Conservation (phyloP, 1,284 basidiomycete genomes). For the Tilletia setariae region DNA sequence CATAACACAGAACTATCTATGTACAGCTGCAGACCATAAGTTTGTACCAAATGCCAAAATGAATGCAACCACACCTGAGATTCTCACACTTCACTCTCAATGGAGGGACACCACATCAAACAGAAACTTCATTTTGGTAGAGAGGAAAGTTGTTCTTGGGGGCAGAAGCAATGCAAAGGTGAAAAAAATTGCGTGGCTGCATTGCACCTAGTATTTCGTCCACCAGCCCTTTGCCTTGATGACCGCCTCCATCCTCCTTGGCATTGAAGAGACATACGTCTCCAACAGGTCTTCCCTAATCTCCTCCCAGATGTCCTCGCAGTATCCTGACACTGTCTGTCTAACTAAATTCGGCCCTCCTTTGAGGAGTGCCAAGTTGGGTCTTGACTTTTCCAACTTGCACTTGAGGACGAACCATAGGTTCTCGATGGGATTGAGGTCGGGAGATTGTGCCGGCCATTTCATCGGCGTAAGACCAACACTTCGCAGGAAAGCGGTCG, state of each 20-base stretch:
- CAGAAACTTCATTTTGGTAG: too few relatives aligned
- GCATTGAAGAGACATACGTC: constrained; percentile 1
- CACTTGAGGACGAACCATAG: neutral
- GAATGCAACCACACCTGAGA: too few relatives aligned
- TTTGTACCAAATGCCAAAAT: too few relatives aligned
- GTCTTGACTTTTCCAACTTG: neutral
- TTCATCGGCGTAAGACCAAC: neutral
- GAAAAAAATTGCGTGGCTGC: neutral
- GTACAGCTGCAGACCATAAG: too few relatives aligned
- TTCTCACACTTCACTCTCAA: too few relatives aligned
- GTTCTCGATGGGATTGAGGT: constrained; percentile 12
- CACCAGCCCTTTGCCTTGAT: neutral
- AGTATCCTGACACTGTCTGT: neutral
- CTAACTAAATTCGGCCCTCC: neutral
- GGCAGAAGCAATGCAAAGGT: too few relatives aligned
- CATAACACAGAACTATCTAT: too few relatives aligned
- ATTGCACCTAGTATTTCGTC: neutral
- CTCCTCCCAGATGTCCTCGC: neutral
- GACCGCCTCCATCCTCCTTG: neutral
- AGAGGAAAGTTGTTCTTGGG: too few relatives aligned
- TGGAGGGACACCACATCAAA: too few relatives aligned
- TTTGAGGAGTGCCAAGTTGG: neutral
- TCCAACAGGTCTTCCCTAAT: neutral
- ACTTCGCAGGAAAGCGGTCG: neutral
- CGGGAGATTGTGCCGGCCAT: constrained; percentile 8